phyloP scores from a whole-genome alignment of 257 asterid species.

The Anisodus tanguticus region DNA sequence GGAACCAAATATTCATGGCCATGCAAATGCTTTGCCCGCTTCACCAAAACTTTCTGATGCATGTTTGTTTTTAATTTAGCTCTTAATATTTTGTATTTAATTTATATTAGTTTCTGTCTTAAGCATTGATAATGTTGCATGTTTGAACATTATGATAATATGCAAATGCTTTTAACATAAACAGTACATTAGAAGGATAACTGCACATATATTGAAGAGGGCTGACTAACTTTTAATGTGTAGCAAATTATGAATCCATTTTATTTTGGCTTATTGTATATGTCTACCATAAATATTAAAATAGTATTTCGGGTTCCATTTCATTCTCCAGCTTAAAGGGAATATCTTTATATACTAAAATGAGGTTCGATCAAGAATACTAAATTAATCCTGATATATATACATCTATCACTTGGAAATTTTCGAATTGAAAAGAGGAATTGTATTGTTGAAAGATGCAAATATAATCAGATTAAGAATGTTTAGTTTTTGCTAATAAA shows the following conservation, averaged over 20 bases:
- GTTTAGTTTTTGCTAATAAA: neutral
- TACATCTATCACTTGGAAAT: too few species aligned
- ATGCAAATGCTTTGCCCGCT: too few species aligned
- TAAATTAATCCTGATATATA: too few species aligned
- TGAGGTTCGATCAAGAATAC: too few species aligned
- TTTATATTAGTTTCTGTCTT: neutral
- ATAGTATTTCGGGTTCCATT: too few species aligned
- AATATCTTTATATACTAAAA: too few species aligned
- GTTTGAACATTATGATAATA: too few species aligned
- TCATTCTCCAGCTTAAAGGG: too few species aligned
- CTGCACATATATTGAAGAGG: neutral
- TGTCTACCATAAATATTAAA: neutral
- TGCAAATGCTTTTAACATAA: too few species aligned
- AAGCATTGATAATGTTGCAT: constrained; percentile 10
- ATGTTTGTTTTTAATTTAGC: constrained; percentile 12
- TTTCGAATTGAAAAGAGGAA: neutral
- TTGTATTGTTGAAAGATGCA: neutral
- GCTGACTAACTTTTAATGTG: constrained; percentile 10
- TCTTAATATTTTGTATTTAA: neutral
- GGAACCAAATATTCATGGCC: too few species aligned
- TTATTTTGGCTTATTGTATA: neutral
- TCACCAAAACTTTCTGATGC: too few species aligned
- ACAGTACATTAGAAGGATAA: too few species aligned
- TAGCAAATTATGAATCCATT: neutral
- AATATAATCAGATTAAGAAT: constrained; percentile 14